Conservation (phyloP, 305 asterid genomes). For the Caryopteris hybrid region DNA sequence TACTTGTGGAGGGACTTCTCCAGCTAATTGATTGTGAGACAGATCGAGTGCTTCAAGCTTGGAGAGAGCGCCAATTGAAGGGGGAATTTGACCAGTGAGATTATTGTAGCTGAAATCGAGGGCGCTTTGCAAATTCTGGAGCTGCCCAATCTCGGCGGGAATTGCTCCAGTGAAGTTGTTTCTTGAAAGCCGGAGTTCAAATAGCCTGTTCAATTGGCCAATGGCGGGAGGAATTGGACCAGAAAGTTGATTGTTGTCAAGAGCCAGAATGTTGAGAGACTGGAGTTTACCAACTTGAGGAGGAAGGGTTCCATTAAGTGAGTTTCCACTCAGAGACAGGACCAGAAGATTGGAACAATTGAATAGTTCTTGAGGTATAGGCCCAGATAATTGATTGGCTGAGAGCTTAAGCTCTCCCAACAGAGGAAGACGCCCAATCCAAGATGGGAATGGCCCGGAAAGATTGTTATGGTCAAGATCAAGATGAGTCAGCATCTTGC, state of each 20-base stretch:
- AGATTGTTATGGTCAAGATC: constrained; percentile 72
- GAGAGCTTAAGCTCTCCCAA: constrained; percentile 84
- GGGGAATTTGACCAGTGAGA: constrained; percentile 60
- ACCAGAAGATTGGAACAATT: constrained; percentile 66
- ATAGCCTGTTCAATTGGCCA: constrained; percentile 60
- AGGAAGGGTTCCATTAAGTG: constrained; percentile 62
- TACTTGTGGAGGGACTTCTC: constrained; percentile 68
- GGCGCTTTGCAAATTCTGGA: constrained; percentile 69
- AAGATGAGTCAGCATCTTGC: constrained; percentile 67
- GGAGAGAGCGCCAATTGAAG: constrained; percentile 48
- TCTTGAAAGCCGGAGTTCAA: constrained; percentile 57
- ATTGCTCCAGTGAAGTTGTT: constrained; percentile 70
- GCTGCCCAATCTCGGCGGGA: constrained; percentile 65
- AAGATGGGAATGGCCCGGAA: constrained; percentile 63
- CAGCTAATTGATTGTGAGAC: constrained; percentile 62
- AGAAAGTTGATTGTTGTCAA: constrained; percentile 56
- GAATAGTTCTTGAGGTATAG: constrained; percentile 60
- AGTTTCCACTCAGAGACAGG: constrained; percentile 52
- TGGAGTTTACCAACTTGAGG: constrained; percentile 52
- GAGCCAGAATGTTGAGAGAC: constrained; percentile 75
- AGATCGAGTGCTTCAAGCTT: constrained; percentile 88
- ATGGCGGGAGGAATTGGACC: constrained; percentile 69
- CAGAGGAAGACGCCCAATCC: constrained; percentile 79
- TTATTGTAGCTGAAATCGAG: constrained; percentile 80
- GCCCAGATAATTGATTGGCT: constrained; percentile 51